Evolutionary conservation across 176 grass and related monocot genomes (phyloP), one percentile per base, ranked within the genome.

Genomic region (Stipa capillata): DNA sequence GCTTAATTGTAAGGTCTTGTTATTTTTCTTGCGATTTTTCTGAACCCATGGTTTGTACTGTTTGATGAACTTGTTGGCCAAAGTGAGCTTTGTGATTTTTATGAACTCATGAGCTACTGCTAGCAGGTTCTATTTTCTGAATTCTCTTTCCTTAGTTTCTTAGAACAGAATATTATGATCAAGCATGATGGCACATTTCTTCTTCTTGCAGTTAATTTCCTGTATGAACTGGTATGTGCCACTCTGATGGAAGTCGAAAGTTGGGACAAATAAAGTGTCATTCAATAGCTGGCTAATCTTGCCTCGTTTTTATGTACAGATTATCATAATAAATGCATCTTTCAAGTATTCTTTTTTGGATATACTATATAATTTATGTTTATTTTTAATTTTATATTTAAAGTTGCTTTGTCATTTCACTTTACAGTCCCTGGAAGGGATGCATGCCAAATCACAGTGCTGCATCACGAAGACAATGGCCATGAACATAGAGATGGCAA

Each of bases 401-500:
- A 29, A 29, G 7, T 69, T 42, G 48, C 27, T 48, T 56, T 82
- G 65, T 17, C n/a, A 73, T 67, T 80, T 73, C 56, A 62, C 37
- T 32, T 73, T 83, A 34, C 78, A 99, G 96, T 99, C 17, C 92
- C 86, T 61, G 96, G 90, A 61, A 87, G 88, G 65, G 83, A 99
- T 84, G 83, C 96, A 52, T 99, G 92, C 77, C 80, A 91, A 85
- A 99, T 99, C 49, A 91, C 59, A 73, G 53, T 99, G 72, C 74
- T 99, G 51, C 92, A 99, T 87, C 89, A 92, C 83, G 96, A 99
- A 72, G 85, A 84, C 66, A 92, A 94, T 87, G 88, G 92, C n/a
- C 29, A 92, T 99, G 80, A 99, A 99, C 78, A 69, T 87, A 45
- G 90, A 93, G 75, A 94, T 99, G 90, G 96, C 96, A 79, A 99